Base-by-base conservation (phyloP, 768 basidiomycete species). In the Exsudoporus frostii region DNA sequence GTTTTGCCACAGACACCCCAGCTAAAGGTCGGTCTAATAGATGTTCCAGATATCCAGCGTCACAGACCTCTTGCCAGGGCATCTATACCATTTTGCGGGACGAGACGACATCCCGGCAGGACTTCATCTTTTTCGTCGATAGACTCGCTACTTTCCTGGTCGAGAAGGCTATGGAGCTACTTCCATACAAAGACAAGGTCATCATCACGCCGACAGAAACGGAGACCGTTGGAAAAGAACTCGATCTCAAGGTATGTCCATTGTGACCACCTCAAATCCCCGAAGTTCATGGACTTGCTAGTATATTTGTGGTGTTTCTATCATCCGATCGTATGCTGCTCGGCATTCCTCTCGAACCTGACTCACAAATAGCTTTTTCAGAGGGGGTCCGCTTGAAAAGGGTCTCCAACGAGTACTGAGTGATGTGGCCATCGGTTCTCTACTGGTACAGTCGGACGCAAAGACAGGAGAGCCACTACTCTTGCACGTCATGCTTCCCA, bases 51-150 rank as follows among this genome's bases (percentile, higher is more conserved):
- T 20, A 45, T 40, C 3, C 32, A 9, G 37, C 13, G 10, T 10
- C n/a, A 36, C 53, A 33, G 15, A 43, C 15, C 5, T 32, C 41
- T 55, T 27, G 8, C 45, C 45, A 96, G 92, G 94, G 93, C 0
- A 94, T 98, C 7, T 88, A 87, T 66, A 98, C 96, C 0, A 85
- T 90, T 24, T 65, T 99, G 20, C 81, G 96, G 8, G 86, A 92
- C 60, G 74, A 73, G 50, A 78, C 72, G n/a, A 86, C 90, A 0
- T 73, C 73, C 13, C 76, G 85, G 17, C 89, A 90, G 60, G 93
- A 98, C 64, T 98, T 98, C 63, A 85, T 98, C 36, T 96, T 97
- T 75, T 93, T 92, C 65, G 83, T 83, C 0, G 93, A 97, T 66
- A 80, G 96, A 17, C 73, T 98, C 2, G 83, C 95, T 0, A 93